Percentiles rank a stretch among this genome's conserved stretches.
phyloP scores from a whole-genome alignment of 2,329 filamentous ascomycete genomes.

The Diaporthe longicolla region DNA sequence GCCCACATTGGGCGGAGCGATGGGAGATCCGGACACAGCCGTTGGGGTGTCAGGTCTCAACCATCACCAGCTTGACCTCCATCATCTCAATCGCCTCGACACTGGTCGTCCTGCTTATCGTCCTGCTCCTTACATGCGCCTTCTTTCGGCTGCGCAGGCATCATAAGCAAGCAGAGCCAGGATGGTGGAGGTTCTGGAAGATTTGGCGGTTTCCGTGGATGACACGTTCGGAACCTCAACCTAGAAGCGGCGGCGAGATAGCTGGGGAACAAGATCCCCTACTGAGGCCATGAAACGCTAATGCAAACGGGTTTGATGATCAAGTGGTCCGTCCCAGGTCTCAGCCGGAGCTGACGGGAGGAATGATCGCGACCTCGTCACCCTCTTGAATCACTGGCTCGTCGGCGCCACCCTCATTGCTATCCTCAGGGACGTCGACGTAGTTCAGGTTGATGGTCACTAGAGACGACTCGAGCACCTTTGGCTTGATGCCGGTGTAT shows the following conservation, averaged over 20 bases:
- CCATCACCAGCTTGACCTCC: constrained; percentile 56
- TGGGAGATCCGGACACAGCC: constrained; percentile 58
- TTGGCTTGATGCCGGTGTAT: constrained; percentile 78
- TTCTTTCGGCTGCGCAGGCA: constrained; percentile 40
- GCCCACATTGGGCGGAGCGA: constrained; percentile 64
- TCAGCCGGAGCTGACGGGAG: constrained; percentile 88
- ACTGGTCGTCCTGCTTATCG: constrained; percentile 47
- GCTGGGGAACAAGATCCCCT: constrained; percentile 44
- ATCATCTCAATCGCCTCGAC: constrained; percentile 53
- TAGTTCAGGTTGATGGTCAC: constrained; percentile 87
- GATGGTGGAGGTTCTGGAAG: constrained; percentile 46
- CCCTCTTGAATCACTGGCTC: constrained; percentile 74
- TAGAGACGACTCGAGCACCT: constrained; percentile 79
- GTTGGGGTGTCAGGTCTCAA: constrained; percentile 59
- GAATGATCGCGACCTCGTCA: constrained; percentile 90
- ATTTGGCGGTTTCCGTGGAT: constrained; percentile 33
- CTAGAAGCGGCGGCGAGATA: background rate
- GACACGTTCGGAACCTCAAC: background rate
- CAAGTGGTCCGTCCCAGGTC: background rate
- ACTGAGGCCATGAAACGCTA: constrained; percentile 42
- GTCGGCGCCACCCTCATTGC: constrained; percentile 55
- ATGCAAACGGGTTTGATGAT: background rate
- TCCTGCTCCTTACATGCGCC: constrained; percentile 43
- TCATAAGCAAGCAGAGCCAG: constrained; percentile 39
- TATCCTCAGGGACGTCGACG: constrained; percentile 74